Percentiles rank a stretch among this genome's conserved stretches.
These are phyloP conservation scores for Sindora glabra DNA, from an alignment of 306 rosid species.

Conservation along the genomic window DNA sequence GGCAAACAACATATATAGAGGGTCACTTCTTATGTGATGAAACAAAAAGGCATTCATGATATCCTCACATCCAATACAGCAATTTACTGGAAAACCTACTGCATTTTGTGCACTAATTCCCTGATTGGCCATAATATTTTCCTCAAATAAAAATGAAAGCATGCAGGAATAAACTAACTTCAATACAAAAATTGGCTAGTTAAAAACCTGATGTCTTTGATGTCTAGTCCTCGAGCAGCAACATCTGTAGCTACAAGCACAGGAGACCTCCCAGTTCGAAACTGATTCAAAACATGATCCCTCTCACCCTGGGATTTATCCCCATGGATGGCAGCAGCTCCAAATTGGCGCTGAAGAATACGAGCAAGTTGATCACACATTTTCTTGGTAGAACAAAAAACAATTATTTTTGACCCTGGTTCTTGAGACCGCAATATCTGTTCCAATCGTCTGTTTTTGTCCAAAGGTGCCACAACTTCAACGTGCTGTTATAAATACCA, in stretches of 20 bases:
- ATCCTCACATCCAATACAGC: background rate
- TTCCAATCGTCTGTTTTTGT: constrained; percentile 81
- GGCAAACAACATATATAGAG: background rate
- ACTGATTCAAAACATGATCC: constrained; percentile 84
- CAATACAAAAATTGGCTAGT: no score
- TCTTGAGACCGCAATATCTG: constrained; percentile 85
- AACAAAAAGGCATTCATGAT: background rate
- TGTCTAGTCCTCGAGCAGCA: constrained; percentile 94
- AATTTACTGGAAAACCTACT: background rate
- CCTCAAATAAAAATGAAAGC: no score
- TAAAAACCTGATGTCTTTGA: constrained; percentile 88
- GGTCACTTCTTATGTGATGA: background rate
- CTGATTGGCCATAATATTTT: no score
- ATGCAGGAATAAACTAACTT: no score
- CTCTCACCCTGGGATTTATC: constrained; percentile 98
- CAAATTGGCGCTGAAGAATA: constrained; percentile 89
- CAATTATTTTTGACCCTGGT: constrained; percentile 82
- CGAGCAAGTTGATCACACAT: constrained; percentile 99
- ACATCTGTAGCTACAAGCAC: constrained; percentile 97
- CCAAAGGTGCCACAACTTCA: constrained; percentile 67
- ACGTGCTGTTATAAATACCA: constrained; percentile 50
- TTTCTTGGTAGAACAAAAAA: constrained; percentile 95
- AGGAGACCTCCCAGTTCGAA: constrained; percentile 83
- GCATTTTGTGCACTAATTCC: no score
- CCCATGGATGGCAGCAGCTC: constrained; percentile 97